Percentiles rank a stretch among this genome's conserved stretches.
Conservation (phyloP, 2,329 filamentous ascomycete species). For the Botrytis hyacinthi region DNA sequence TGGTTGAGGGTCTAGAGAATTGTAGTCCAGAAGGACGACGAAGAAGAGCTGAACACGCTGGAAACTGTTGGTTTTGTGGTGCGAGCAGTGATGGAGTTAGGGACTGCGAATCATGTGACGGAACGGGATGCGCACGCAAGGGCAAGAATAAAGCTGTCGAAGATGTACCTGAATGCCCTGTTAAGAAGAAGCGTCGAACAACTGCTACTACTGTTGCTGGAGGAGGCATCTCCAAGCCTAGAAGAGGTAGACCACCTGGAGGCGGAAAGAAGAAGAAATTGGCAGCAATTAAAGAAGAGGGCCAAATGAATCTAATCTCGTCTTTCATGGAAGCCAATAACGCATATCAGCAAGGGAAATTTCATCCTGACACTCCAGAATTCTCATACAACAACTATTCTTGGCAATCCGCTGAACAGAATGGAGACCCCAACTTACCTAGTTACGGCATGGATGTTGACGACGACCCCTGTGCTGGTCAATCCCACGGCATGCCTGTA, state of each 20-base stretch:
- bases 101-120: constrained; percentile 1
- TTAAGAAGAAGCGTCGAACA: constrained; percentile 3
- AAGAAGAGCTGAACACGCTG: constrained; percentile 3
- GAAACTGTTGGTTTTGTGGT: constrained; percentile 23
- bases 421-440: not conserved
- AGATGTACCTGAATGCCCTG: not conserved
- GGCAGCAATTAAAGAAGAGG: not conserved
- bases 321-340: not conserved
- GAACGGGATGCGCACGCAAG: not conserved
- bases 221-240: not conserved
- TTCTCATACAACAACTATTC: not conserved
- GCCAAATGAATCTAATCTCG: not conserved
- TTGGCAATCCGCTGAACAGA: not conserved
- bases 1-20: constrained; percentile 29
- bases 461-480: not conserved
- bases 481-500: not conserved
- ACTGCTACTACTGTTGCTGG: not conserved
- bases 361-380: not conserved
- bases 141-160: not conserved
- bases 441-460: not conserved
- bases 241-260: constrained; percentile 15
- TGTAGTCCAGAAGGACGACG: constrained; percentile 24
- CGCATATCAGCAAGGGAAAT: not conserved
- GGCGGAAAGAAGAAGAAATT: constrained; percentile 4
- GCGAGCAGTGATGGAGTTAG: constrained; percentile 19